Evolutionary conservation across 306 rosid species (phyloP).

Genomic region (Vigna reflexopilosa): DNA sequence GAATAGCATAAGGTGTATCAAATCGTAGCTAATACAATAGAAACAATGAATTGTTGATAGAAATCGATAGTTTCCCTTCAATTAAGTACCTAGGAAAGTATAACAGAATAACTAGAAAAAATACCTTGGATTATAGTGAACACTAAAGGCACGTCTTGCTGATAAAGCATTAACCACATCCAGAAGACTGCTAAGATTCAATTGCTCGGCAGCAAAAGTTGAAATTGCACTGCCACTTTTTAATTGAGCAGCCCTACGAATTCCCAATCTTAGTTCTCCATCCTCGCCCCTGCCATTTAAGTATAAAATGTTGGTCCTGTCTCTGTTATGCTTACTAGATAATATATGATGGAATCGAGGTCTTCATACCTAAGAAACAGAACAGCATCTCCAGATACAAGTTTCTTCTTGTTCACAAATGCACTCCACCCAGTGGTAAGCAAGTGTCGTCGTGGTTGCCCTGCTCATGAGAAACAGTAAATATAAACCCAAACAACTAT

Average conservation of each 20-base stretch:
- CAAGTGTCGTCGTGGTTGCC: constrained; percentile 94
- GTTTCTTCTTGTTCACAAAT: constrained; percentile 93
- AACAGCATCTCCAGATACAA: constrained; percentile 93
- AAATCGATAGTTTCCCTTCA: background rate
- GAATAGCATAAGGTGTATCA: background rate
- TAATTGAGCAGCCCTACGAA: constrained; percentile 80
- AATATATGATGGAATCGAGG: constrained; percentile 20
- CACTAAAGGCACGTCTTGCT: constrained; percentile 60
- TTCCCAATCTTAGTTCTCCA: constrained; percentile 87
- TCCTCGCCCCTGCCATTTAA: constrained; percentile 70
- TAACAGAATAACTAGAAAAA: constrained; percentile 21
- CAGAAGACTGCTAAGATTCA: constrained; percentile 52
- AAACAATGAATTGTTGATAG: background rate
- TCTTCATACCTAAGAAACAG: constrained; percentile 77
- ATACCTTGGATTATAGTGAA: constrained; percentile 85
- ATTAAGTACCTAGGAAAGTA: background rate
- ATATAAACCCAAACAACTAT: constrained; percentile 20
- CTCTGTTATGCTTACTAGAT: background rate
- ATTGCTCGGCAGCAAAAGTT: constrained; percentile 56
- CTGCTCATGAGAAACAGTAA: constrained; percentile 51
- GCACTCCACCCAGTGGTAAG: constrained; percentile 99
- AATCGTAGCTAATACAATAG: constrained; percentile 22
- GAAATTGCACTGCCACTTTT: constrained; percentile 59
- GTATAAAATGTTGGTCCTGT: background rate
- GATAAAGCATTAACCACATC: constrained; percentile 75